Evolutionary conservation across 2,329 filamentous ascomycete genomes (phyloP), one percentile per base, ranked within the genome.

Genomic region (Atkinsonella hypoxylon): DNA sequence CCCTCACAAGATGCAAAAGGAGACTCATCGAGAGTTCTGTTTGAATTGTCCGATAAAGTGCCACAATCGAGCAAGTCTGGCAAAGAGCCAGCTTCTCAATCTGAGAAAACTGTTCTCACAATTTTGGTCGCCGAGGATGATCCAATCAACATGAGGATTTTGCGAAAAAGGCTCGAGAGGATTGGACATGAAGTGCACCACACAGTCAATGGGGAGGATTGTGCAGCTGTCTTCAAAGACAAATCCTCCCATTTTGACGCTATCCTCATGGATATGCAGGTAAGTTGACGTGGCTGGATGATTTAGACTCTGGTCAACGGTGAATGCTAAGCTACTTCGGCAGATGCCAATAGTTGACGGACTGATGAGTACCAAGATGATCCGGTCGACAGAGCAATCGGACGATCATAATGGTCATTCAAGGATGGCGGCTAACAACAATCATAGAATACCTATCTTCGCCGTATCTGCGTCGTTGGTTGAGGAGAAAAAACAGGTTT

Each of bases 261-360:
- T 5, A 74, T 95, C 45, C 73, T 95, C 55, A 95, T 95, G 89
- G 89, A 95, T 62, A 89, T 95, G 78, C 88, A 95, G 75, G 88
- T 89, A 63, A 66, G 79, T 67, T 26, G 39, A n/a, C 13, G 17
- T 44, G 56, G 53, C 40, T 42, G 11, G 9, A 3, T 13, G 9
- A n/a, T 43, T 15, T 38, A 7, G 30, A 10, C 13, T 2, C 17
- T 20, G 17, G 39, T 17, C 22, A 7, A 17, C 15, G 12, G 20
- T 7, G 3, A 13, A 17, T 38, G 55, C 43, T 17, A 30, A 17
- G 31, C 20, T 45, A 18, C 3, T 5, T 39, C 8, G 9, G 9
- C n/a, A 94, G 88, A 95, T 95, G 89, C 89, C 89, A 17, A 93
- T 95, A 32, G 85, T 94, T 4, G 88, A 95, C 61, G 89, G 89